Percentiles rank a stretch among this genome's conserved stretches.
Evolutionary conservation across 495 filamentous ascomycete species (phyloP).

Genomic region (Lineolata rhizophorae): DNA sequence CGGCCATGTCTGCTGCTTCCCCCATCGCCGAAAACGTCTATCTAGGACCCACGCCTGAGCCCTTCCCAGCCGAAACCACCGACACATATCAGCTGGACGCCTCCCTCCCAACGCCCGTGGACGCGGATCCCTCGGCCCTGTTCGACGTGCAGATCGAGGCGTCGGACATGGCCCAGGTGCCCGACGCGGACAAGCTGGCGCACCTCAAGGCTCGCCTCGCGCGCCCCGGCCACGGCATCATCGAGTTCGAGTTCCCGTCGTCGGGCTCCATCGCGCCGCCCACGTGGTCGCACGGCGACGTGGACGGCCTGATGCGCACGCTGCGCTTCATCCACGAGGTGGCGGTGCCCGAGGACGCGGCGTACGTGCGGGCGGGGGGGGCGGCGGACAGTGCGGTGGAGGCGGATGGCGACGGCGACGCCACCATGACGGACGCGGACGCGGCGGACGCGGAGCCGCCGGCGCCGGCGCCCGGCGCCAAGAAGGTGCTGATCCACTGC

Average conservation of each 20-base stretch:
- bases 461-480: conserved; percentile 12
- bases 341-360: conserved; percentile 29
- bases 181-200: conserved; percentile 29
- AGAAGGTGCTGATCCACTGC: conserved; percentile 71
- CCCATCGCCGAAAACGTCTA: conserved; percentile 79
- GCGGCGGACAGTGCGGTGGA: conserved; percentile 17
- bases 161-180: conserved; percentile 54
- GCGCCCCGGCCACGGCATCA: conserved; percentile 25
- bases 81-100: too few relatives aligned
- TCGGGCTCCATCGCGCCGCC: conserved; percentile 75
- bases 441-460: too few relatives aligned
- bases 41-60: conserved; percentile 71
- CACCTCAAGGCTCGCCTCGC: conserved; percentile 33
- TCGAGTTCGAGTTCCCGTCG: conserved; percentile 66
- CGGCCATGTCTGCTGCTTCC: conserved; percentile 68
- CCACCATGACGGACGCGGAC: conserved; percentile 12
- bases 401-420: conserved; percentile 36
- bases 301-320: conserved; percentile 47
- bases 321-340: conserved; percentile 46
- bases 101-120: too few relatives aligned
- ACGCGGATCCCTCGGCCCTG: conserved; percentile 10
- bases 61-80: conserved; percentile 10
- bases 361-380: conserved; percentile 1
- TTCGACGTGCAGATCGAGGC: conserved; percentile 72
- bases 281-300: conserved; percentile 53